These are phyloP conservation scores for Teratosphaeria epicoccoides DNA, from an alignment of 2,329 filamentous ascomycete genomes.

Conservation along the genomic window DNA sequence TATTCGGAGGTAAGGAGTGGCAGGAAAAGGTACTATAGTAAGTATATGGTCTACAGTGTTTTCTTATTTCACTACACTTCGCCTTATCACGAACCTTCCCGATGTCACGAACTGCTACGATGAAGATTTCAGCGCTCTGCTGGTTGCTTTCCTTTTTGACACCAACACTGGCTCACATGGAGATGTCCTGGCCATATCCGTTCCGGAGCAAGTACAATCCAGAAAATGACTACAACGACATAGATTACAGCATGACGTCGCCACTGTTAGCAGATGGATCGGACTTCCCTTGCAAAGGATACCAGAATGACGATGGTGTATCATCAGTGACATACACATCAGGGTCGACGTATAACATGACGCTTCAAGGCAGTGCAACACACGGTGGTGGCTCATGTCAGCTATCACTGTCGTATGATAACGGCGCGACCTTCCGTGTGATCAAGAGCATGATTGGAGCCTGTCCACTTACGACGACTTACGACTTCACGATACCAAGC, in stretches of 20 bases:
- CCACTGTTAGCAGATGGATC: constrained; percentile 51
- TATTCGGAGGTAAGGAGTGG: constrained; percentile 3
- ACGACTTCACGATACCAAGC: constrained; percentile 55
- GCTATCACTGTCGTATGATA: constrained; percentile 62
- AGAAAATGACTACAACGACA: constrained; percentile 31
- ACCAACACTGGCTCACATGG: constrained; percentile 37
- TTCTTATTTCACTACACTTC: background rate
- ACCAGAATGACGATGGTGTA: constrained; percentile 42
- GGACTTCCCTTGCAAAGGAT: constrained; percentile 70
- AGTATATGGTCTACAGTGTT: background rate
- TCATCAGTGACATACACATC: constrained; percentile 50
- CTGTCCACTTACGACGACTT: constrained; percentile 43
- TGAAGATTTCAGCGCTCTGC: constrained; percentile 5
- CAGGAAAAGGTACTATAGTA: background rate
- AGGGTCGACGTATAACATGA: constrained; percentile 53
- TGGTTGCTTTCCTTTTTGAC: constrained; percentile 9
- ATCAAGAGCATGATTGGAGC: constrained; percentile 52
- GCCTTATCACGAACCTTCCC: background rate
- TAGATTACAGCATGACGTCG: constrained; percentile 62
- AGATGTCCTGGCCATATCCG: constrained; percentile 46
- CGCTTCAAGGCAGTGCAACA: constrained; percentile 47
- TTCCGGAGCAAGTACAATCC: constrained; percentile 43
- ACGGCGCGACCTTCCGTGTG: constrained; percentile 59
- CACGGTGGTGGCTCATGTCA: constrained; percentile 64
- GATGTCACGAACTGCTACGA: background rate